phyloP scores from a whole-genome alignment of 2,329 filamentous ascomycete genomes.

The Rhinocladiella similis region DNA sequence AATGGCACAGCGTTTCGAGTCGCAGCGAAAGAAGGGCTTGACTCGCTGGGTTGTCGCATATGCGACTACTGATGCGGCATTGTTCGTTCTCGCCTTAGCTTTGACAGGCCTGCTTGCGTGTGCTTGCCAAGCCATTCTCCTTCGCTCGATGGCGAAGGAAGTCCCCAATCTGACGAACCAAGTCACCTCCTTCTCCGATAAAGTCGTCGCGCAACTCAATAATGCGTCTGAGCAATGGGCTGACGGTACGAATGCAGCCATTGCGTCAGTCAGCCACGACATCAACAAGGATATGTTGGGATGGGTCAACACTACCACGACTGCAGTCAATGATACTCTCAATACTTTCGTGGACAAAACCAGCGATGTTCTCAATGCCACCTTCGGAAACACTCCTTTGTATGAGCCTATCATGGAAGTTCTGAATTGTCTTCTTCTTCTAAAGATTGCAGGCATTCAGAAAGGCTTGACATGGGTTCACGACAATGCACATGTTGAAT shows the following conservation, averaged over 20 bases:
- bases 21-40: constrained; percentile 66
- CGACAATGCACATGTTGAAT: constrained; percentile 77
- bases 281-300: constrained; percentile 84
- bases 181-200: constrained; percentile 75
- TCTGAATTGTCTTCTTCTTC: constrained; percentile 79
- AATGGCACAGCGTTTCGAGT: constrained; percentile 55
- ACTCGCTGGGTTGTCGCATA: constrained; percentile 84
- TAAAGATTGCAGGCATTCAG: constrained; percentile 83
- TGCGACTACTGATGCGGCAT: constrained; percentile 76
- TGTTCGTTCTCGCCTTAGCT: constrained; percentile 84
- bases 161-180: constrained; percentile 73
- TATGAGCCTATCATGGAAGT: constrained; percentile 76
- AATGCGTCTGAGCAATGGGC: constrained; percentile 77
- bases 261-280: constrained; percentile 63
- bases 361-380: constrained; percentile 68
- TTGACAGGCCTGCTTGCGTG: constrained; percentile 80
- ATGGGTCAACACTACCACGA: constrained; percentile 82
- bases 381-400: constrained; percentile 80
- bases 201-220: constrained; percentile 71
- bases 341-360: constrained; percentile 80
- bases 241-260: constrained; percentile 69
- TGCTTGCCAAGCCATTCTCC: constrained; percentile 77
- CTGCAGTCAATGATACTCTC: constrained; percentile 80
- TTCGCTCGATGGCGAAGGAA: constrained; percentile 70
- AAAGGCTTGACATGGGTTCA: constrained; percentile 91